A percentile compares a stretch with the other conserved stretches of the same genome.
Conservation (phyloP, 1,284 basidiomycete genomes). For the Puccinia triticina region DNA sequence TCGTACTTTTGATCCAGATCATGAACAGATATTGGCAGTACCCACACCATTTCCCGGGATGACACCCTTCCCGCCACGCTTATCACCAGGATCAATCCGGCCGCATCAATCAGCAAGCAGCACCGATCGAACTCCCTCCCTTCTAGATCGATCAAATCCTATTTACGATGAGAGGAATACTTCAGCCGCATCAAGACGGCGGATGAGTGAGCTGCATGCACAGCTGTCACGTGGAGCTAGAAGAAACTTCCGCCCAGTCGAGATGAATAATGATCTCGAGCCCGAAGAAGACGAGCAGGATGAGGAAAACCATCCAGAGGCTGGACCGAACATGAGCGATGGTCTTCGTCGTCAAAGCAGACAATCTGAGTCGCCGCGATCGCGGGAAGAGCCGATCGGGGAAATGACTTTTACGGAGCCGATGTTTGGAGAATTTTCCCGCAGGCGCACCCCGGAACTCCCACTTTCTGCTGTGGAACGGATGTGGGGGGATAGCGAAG, state of each 20-base stretch:
- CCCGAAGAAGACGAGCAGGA: constrained; percentile 26
- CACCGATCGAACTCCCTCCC: background rate
- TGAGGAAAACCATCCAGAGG: background rate
- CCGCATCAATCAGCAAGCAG: background rate
- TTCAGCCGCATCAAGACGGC: constrained; percentile 5
- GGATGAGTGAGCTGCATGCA: constrained; percentile 11
- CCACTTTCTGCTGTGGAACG: background rate
- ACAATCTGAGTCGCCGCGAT: background rate
- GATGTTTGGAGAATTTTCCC: constrained; percentile 17
- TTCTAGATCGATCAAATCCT: constrained; percentile 1
- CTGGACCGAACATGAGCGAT: background rate
- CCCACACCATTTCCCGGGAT: constrained; percentile 34
- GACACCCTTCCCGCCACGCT: constrained; percentile 20
- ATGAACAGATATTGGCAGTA: constrained; percentile 40
- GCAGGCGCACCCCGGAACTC: constrained; percentile 11
- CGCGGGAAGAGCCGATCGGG: background rate
- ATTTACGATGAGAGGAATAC: constrained; percentile 8
- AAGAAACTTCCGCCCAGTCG: background rate
- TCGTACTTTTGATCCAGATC: constrained; percentile 49
- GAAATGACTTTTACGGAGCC: background rate
- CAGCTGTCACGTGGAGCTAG: background rate
- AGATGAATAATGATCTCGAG: constrained; percentile 12
- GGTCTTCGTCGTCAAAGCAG: background rate
- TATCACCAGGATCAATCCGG: constrained; percentile 18
- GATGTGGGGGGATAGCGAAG: constrained; percentile 23